Conservation (phyloP, 1,139 yeast species). For the Diutina catenulata region DNA sequence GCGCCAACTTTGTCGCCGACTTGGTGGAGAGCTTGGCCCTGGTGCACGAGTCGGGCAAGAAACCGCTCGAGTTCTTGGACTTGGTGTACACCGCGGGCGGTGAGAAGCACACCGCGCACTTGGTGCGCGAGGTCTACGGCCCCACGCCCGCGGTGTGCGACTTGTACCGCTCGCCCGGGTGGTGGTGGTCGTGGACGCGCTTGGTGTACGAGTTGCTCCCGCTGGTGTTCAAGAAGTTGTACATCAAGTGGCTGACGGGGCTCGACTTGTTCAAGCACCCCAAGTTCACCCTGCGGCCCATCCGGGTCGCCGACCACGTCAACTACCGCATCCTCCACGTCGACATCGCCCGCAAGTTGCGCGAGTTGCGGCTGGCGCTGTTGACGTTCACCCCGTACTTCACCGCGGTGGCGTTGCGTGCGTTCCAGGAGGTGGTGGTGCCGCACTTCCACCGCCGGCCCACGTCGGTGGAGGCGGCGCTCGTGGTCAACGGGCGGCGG, state of each 20-base stretch:
- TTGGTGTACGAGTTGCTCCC: background rate
- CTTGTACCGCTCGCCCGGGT: background rate
- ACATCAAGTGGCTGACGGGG: background rate
- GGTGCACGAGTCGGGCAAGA: background rate
- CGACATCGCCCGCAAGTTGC: background rate
- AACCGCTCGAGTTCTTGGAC: background rate
- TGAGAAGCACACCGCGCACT: background rate
- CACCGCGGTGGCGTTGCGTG: background rate
- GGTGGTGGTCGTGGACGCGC: slow-evolving; percentile 2
- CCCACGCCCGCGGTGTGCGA: slow-evolving; percentile 1
- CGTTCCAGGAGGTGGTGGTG: background rate
- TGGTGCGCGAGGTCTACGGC: background rate
- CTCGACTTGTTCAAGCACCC: background rate
- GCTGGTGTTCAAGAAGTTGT: background rate
- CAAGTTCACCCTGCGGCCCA: background rate
- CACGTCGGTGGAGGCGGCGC: background rate
- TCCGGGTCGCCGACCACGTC: background rate
- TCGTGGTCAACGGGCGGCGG: slow-evolving; percentile 5
- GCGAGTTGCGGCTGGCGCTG: background rate
- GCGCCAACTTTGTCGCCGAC: background rate
- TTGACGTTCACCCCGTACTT: slow-evolving; percentile 1
- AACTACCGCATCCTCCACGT: background rate
- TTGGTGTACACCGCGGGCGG: background rate
- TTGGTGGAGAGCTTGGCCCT: background rate
- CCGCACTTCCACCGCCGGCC: background rate